Evolutionary conservation across 306 rosid genomes (phyloP), one percentile per base, ranked within the genome.

Genomic region (Trichosanthes cucumerina): DNA sequence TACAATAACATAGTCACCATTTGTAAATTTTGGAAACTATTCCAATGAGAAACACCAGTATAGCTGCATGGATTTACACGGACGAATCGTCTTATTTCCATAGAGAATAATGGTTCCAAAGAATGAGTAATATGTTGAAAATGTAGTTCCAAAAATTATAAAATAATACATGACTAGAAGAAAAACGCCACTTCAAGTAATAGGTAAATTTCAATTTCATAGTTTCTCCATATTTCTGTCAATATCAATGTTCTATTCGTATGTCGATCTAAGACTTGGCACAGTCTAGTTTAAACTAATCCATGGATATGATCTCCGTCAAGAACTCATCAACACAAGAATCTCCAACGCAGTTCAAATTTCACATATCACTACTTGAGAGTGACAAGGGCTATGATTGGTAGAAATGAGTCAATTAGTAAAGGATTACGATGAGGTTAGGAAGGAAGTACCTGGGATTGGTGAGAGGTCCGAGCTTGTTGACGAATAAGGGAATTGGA

Each of bases 381-480:
- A 66, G 49, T 66, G 16, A 9, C 12, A 66, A 38, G 47, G 73
- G 28, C 38, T 64, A 33, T 3, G 24, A 34, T 34, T 18, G 9
- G 21, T 16, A 16, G 13, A 64, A 64, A 34, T 34, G 18, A 23
- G 14, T 0, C 1, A 64, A 64, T 64, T 2, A 64, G 24, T 7
- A 34, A 64, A 53, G n/a, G n/a, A n/a, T n/a, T n/a, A n/a, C 21
- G 7, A 53, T 53, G 64, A 75, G 43, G 39, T 4, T 9, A 10
- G 9, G 78, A 77, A 78, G 41, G 66, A 39, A 72, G 38, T 82
- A 93, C 97, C 98, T 90, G 84, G 97, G 98, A 78, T 89, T 91
- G 90, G 80, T 86, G 82, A 93, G 84, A 82, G 98, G 96, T 1
- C 98, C 98, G 1, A 91, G 75, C 85, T 90, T 90, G 88, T 93